Percentiles rank a stretch among this genome's conserved stretches.
phyloP scores from a whole-genome alignment of 441 rosid genomes.

The Omphalea diandra region DNA sequence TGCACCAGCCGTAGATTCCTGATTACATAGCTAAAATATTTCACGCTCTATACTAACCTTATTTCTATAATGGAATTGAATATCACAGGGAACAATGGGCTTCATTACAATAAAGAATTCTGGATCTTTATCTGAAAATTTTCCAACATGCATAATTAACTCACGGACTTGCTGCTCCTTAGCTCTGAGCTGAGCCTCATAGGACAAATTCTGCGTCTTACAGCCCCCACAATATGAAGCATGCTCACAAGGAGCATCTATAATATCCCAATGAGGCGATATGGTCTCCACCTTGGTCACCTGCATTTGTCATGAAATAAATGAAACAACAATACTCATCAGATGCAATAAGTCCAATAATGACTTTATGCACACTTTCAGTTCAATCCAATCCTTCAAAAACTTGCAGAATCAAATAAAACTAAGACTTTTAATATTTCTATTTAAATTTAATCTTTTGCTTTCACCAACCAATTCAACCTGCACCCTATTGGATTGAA shows the following conservation, averaged over 20 bases:
- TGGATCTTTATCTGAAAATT: constrained; percentile 46
- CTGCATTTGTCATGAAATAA: constrained; percentile 33
- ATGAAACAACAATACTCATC: constrained; percentile 13
- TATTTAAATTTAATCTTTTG: too few relatives aligned
- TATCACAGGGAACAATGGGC: constrained; percentile 78
- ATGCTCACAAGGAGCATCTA: constrained; percentile 90
- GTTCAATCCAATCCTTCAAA: not conserved
- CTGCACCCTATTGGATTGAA: too few relatives aligned
- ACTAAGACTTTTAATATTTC: too few relatives aligned
- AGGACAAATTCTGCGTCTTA: constrained; percentile 72
- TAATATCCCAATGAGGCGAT: constrained; percentile 64
- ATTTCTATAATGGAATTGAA: constrained; percentile 81
- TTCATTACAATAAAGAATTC: constrained; percentile 49
- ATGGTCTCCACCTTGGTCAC: constrained; percentile 69
- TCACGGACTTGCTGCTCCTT: constrained; percentile 84
- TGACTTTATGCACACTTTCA: too few relatives aligned
- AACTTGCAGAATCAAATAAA: too few relatives aligned
- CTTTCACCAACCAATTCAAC: too few relatives aligned
- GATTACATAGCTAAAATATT: too few relatives aligned
- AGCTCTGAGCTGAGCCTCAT: constrained; percentile 82
- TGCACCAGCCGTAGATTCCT: not conserved
- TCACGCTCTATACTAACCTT: constrained; percentile 47
- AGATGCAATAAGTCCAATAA: not conserved
- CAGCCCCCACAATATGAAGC: constrained; percentile 89
- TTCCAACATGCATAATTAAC: constrained; percentile 65